Percentiles rank a stretch among this genome's conserved stretches.
These are phyloP conservation scores for Cenchrus purpureus DNA, from an alignment of 176 grass and related monocot genomes.

Conservation along the genomic window DNA sequence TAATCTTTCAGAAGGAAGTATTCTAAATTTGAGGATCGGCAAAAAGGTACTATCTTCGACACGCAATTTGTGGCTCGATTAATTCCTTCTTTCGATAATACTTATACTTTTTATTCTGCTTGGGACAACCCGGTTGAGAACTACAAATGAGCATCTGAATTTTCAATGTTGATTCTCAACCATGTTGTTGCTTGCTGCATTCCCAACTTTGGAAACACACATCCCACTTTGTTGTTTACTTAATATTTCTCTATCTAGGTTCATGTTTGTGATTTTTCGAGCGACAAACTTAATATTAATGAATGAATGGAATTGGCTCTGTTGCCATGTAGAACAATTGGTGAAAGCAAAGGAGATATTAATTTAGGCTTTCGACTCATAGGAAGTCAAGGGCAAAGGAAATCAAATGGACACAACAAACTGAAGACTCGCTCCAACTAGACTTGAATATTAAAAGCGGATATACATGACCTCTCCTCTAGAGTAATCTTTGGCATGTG, in stretches of 20 bases:
- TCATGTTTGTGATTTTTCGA: constrained; percentile 99
- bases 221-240: constrained; percentile 46
- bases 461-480: no score
- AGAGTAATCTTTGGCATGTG: no score
- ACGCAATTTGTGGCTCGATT: constrained; percentile 15
- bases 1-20: constrained; percentile 75
- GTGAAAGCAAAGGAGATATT: no score
- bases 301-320: constrained; percentile 88
- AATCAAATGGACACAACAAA: no score
- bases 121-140: constrained; percentile 89
- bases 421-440: no score
- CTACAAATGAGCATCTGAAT: constrained; percentile 86
- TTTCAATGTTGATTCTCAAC: constrained; percentile 81
- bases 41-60: constrained; percentile 65
- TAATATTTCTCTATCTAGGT: constrained; percentile 74
- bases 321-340: constrained; percentile 46
- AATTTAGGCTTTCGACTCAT: no score
- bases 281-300: constrained; percentile 96
- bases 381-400: no score
- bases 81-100: constrained; percentile 17
- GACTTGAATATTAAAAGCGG: no score
- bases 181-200: constrained; percentile 61
- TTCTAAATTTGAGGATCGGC: constrained; percentile 83
- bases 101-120: constrained; percentile 30
- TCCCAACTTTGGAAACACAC: constrained; percentile 48